A percentile compares a stretch with the other conserved stretches of the same genome.
These are phyloP conservation scores for Cladosporium sp. DNA, from an alignment of 2,329 filamentous ascomycete species.

Conservation along the genomic window DNA sequence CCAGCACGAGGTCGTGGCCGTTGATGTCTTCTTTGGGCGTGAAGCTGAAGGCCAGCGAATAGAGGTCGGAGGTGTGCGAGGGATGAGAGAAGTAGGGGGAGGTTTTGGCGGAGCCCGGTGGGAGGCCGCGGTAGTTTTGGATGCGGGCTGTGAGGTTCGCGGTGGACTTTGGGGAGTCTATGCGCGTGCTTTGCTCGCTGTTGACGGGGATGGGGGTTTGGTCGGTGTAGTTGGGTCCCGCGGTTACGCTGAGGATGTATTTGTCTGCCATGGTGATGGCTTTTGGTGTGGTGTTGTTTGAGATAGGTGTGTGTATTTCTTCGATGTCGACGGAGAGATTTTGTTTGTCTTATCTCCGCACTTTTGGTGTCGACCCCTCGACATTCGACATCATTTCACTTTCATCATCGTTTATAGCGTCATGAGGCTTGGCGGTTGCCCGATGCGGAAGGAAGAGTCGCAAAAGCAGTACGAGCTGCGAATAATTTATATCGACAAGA, in stretches of 20 bases:
- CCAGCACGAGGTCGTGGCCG: slow-evolving; percentile 75
- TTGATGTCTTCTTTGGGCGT: slow-evolving; percentile 63
- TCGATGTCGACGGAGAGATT: too few species aligned
- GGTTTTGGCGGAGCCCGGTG: slow-evolving; percentile 60
- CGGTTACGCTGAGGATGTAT: slow-evolving; percentile 77
- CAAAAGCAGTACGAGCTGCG: too few species aligned
- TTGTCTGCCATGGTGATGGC: slow-evolving; percentile 52
- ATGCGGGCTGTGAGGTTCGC: slow-evolving; percentile 71
- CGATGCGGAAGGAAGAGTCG: too few species aligned
- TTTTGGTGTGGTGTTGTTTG: neutral
- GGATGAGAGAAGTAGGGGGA: slow-evolving; percentile 72
- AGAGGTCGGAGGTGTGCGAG: slow-evolving; percentile 70
- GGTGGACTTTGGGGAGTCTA: slow-evolving; percentile 61
- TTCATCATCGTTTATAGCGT: too few species aligned
- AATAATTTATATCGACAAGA: too few species aligned
- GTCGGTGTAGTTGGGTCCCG: slow-evolving; percentile 70
- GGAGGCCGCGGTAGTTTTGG: slow-evolving; percentile 63
- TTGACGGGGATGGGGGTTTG: slow-evolving; percentile 76
- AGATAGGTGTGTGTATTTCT: neutral
- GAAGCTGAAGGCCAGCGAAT: slow-evolving; percentile 77
- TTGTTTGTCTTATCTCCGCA: too few species aligned
- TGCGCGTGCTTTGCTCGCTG: slow-evolving; percentile 53
- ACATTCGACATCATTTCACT: too few species aligned
- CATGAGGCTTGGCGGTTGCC: too few species aligned
- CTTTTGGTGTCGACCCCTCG: too few species aligned